Percentiles rank a stretch among this genome's conserved stretches.
These are phyloP conservation scores for Erucastrum elatum DNA, from an alignment of 345 rosid species.

Conservation along the genomic window DNA sequence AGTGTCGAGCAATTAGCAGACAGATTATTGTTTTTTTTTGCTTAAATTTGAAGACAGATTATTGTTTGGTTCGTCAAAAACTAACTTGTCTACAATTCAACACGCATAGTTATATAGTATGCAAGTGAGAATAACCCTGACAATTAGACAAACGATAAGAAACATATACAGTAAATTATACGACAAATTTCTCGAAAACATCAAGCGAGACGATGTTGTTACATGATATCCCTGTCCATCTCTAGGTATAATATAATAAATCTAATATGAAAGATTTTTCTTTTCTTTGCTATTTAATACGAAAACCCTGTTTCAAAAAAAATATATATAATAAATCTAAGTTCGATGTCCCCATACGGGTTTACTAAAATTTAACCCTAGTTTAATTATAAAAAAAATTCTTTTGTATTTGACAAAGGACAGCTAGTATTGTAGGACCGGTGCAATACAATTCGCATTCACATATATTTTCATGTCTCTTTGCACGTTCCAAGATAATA, in stretches of 20 bases:
- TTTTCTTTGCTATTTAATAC: too few species aligned
- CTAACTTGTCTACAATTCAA: slow-evolving; percentile 19
- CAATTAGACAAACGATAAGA: slow-evolving; percentile 24
- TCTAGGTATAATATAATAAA: background rate
- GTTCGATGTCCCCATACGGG: slow-evolving; percentile 8
- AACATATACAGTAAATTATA: slow-evolving; percentile 40
- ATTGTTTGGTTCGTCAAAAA: slow-evolving; percentile 29
- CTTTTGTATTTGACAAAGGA: slow-evolving; percentile 27
- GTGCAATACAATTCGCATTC: slow-evolving; percentile 24
- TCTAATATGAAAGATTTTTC: background rate
- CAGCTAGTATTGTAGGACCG: slow-evolving; percentile 44
- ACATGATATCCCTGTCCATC: slow-evolving; percentile 16
- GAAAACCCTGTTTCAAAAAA: too few species aligned
- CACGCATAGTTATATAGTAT: slow-evolving; percentile 14
- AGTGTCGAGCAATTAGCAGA: slow-evolving; percentile 43
- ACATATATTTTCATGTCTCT: slow-evolving; percentile 28
- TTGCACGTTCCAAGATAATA: slow-evolving; percentile 25
- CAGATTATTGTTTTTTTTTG: background rate
- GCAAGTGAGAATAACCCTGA: slow-evolving; percentile 5
- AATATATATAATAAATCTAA: background rate
- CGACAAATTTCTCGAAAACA: slow-evolving; percentile 59
- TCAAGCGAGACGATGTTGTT: slow-evolving; percentile 49
- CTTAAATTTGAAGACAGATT: background rate
- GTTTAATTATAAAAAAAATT: background rate
- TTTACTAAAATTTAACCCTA: background rate